Conservation (phyloP, 495 filamentous ascomycete species). For the Penicillium parvum region DNA sequence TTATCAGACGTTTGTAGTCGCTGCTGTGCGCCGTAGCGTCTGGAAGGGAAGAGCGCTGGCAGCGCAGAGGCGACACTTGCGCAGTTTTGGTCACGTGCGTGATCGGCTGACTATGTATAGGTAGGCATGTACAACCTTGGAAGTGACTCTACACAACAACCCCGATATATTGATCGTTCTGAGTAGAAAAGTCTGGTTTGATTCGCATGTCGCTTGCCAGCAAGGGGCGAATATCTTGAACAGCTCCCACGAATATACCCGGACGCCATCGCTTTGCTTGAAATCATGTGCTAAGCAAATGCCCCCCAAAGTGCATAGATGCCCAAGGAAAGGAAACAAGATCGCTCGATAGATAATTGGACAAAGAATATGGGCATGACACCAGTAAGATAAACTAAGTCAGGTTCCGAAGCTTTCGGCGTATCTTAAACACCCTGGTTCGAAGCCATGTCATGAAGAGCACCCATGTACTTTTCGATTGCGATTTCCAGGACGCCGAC, state of each 20-base stretch:
- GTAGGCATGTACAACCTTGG: too few species aligned
- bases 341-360: slow-evolving; percentile 10
- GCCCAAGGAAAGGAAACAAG: slow-evolving; percentile 3
- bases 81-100: slow-evolving; percentile 28
- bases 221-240: too few species aligned
- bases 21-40: slow-evolving; percentile 38
- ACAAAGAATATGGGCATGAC: background rate
- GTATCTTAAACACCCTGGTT: slow-evolving; percentile 43
- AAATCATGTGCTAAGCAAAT: background rate
- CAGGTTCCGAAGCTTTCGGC: slow-evolving; percentile 33
- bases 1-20: slow-evolving; percentile 37
- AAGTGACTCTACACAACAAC: too few species aligned
- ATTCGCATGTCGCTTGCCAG: too few species aligned
- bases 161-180: too few species aligned
- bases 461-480: slow-evolving; percentile 43
- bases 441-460: slow-evolving; percentile 47
- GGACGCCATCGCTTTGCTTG: slow-evolving; percentile 5
- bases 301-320: slow-evolving; percentile 7
- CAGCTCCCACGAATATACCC: background rate
- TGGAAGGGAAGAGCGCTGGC: slow-evolving; percentile 11
- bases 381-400: slow-evolving; percentile 2
- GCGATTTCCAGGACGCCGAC: slow-evolving; percentile 31
- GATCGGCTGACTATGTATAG: too few species aligned
- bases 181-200: too few species aligned
- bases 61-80: slow-evolving; percentile 19